phyloP scores from a whole-genome alignment of 2,329 filamentous ascomycete genomes.

The Graphiopsis chlorocephala region DNA sequence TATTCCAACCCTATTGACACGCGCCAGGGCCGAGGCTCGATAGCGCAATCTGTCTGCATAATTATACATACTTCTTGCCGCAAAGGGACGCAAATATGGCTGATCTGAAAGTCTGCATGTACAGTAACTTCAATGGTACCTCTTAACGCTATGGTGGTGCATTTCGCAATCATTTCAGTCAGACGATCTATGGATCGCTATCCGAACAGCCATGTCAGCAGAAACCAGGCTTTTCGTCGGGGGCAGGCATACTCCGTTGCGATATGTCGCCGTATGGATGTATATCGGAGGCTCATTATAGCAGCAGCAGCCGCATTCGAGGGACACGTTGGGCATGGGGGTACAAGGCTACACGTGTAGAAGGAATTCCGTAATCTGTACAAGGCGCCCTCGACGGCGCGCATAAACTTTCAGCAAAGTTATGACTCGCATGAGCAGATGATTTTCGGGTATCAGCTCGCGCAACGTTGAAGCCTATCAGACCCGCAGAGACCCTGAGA shows the following conservation, averaged over 20 bases:
- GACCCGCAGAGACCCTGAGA: neutral
- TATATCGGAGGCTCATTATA: neutral
- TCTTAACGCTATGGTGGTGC: neutral
- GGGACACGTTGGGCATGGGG: neutral
- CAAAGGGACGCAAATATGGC: neutral
- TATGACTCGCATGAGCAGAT: slow-evolving; percentile 12
- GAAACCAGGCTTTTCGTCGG: neutral
- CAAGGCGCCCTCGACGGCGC: neutral
- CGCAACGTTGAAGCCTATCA: slow-evolving; percentile 4
- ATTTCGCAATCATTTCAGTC: neutral
- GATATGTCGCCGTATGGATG: neutral
- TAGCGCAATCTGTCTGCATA: neutral
- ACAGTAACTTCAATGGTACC: neutral
- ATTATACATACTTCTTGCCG: neutral
- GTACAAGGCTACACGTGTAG: neutral
- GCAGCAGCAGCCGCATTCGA: neutral
- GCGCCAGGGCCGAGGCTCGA: neutral
- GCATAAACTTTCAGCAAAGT: slow-evolving; percentile 4
- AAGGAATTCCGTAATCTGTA: neutral
- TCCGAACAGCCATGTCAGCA: neutral
- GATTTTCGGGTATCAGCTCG: slow-evolving; percentile 4
- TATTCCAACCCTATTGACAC: neutral
- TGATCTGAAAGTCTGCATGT: neutral
- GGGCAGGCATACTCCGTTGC: neutral
- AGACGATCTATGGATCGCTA: neutral